Percentiles rank a stretch among this genome's conserved stretches.
phyloP scores from a whole-genome alignment of 23 red algal genomes.

The Gracilariopsis chorda region DNA sequence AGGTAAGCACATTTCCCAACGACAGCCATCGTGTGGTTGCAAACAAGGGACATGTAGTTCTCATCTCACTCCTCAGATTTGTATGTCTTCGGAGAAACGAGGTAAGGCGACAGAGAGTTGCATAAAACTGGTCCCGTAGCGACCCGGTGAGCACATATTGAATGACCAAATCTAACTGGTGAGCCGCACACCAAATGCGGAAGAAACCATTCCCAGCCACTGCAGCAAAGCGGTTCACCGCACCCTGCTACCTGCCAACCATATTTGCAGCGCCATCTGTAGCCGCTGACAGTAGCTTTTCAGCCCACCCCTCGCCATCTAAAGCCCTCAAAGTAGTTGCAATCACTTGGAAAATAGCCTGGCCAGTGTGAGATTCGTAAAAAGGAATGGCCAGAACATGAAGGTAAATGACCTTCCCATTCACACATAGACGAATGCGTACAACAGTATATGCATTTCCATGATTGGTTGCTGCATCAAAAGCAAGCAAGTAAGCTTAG shows the following conservation, averaged over 20 bases:
- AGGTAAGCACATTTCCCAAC: not conserved
- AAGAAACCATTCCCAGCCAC: not conserved
- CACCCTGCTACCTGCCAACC: not conserved
- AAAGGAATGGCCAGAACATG: not conserved
- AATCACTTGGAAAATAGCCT: not conserved
- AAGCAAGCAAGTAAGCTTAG: not conserved
- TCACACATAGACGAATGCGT: not conserved
- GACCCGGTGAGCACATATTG: not conserved
- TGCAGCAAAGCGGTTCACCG: not conserved
- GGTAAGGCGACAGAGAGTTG: not conserved
- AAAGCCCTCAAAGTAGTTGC: not conserved
- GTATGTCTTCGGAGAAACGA: not conserved
- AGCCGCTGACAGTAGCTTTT: not conserved
- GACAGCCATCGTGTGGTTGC: not conserved
- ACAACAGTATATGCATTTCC: not conserved
- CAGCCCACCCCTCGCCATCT: not conserved
- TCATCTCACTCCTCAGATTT: not conserved
- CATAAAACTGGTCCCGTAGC: not conserved
- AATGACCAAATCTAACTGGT: not conserved
- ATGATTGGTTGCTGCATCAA: not conserved
- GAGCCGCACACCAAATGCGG: not conserved
- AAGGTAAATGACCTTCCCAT: not conserved
- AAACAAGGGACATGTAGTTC: not conserved
- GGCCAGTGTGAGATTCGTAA: not conserved
- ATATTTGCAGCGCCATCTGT: not conserved